A percentile compares a stretch with the other conserved stretches of the same genome.
Conservation (phyloP, 768 basidiomycete genomes). For the Strobilomyces echinocephalus region DNA sequence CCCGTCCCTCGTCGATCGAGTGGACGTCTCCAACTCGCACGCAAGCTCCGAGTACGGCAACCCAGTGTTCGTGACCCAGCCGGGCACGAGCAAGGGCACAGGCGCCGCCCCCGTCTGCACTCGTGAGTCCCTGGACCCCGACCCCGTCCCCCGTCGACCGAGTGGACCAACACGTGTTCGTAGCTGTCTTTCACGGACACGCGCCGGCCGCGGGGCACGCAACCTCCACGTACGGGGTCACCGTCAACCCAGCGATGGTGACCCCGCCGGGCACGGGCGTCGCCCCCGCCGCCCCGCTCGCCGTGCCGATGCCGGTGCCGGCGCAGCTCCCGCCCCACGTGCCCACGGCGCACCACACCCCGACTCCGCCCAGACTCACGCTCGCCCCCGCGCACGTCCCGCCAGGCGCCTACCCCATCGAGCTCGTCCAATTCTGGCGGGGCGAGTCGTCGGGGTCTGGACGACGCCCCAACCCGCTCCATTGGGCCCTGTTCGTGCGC, state of each 20-base stretch:
- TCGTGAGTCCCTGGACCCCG: no score
- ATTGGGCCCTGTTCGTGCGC: constrained; percentile 32
- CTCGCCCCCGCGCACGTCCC: constrained; percentile 17
- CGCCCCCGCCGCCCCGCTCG: background rate
- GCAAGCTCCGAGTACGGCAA: no score
- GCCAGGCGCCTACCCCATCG: constrained; percentile 17
- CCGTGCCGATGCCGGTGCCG: background rate
- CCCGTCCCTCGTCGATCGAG: background rate
- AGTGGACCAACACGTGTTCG: no score
- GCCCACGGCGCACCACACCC: background rate
- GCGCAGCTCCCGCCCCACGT: background rate
- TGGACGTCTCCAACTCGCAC: no score
- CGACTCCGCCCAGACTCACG: background rate
- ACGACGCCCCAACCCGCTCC: constrained; percentile 10
- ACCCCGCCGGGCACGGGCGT: background rate
- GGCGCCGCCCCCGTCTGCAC: no score
- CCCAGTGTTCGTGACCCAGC: no score
- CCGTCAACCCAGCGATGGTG: background rate
- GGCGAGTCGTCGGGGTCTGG: constrained; percentile 4
- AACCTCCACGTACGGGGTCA: background rate
- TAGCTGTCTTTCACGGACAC: constrained; percentile 3
- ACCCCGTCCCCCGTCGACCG: no score
- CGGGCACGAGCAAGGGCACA: no score
- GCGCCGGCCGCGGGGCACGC: background rate
- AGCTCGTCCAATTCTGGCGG: constrained; percentile 30